Percentiles rank a stretch among this genome's conserved stretches.
These are phyloP conservation scores for Backusella macrospora DNA, from an alignment of 192 early-diverging fungal genomes.

Conservation along the genomic window DNA sequence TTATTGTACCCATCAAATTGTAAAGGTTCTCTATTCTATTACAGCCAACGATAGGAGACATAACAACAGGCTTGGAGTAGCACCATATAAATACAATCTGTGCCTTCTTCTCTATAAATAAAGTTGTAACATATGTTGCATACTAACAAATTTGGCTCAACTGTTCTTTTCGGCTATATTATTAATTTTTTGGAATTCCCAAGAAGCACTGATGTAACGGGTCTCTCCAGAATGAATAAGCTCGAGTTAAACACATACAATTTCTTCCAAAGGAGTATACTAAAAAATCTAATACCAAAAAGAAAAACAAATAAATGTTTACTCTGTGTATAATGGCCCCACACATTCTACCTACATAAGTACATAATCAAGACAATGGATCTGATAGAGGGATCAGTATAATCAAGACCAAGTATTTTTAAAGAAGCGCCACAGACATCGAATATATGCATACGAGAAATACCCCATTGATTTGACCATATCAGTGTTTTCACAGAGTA, in stretches of 20 bases:
- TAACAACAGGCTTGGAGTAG: constrained; percentile 20
- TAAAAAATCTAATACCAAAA: background rate
- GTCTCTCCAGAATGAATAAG: constrained; percentile 45
- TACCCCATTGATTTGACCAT: constrained; percentile 33
- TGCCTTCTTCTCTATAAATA: constrained; percentile 53
- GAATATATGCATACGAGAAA: constrained; percentile 36
- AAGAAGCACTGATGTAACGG: constrained; percentile 43
- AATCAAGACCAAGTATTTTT: constrained; percentile 33
- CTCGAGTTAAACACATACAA: constrained; percentile 41
- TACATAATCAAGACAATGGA: constrained; percentile 42
- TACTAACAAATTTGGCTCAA: constrained; percentile 51
- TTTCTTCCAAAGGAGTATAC: constrained; percentile 48
- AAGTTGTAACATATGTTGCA: constrained; percentile 53
- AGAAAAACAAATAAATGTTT: background rate
- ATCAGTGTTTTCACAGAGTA: background rate
- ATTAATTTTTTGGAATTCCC: constrained; percentile 54
- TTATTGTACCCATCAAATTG: constrained; percentile 27
- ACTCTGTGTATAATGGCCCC: too few species aligned
- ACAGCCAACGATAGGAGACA: constrained; percentile 22
- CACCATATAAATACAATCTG: constrained; percentile 36
- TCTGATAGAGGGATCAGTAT: constrained; percentile 63
- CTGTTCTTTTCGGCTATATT: constrained; percentile 50
- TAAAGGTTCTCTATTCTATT: constrained; percentile 27
- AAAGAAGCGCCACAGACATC: constrained; percentile 32
- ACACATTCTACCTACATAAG: too few species aligned